Evolutionary conservation across 73 alveolate species (phyloP).

Genomic region (Loxodes magnus): DNA sequence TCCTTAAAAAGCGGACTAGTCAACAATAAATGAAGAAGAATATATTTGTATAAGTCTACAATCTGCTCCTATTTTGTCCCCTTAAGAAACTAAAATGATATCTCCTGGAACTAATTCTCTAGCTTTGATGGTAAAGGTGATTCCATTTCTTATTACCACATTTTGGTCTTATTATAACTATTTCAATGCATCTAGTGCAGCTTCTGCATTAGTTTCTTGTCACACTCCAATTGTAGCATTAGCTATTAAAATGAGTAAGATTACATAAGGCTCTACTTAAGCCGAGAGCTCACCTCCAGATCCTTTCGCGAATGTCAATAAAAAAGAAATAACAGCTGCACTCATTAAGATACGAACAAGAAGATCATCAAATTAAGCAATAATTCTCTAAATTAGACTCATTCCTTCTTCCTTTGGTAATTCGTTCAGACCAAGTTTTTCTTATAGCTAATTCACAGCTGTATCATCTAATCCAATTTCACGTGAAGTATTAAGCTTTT

Average conservation of each 20-base stretch:
- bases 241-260: conserved; percentile 68
- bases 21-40: conserved; percentile 80
- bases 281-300: conserved; percentile 65
- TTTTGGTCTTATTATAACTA: conserved; percentile 65
- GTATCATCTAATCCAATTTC: conserved; percentile 51
- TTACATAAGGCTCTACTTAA: conserved; percentile 91
- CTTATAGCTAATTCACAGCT: conserved; percentile 39
- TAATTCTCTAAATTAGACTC: conserved; percentile 75
- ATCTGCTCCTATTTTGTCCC: conserved; percentile 93
- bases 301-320: conserved; percentile 47
- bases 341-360: conserved; percentile 76
- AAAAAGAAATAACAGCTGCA: conserved; percentile 85
- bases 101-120: conserved; percentile 89
- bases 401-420: conserved; percentile 72
- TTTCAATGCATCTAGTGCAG: conserved; percentile 89
- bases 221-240: conserved; percentile 85
- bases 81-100: conserved; percentile 57
- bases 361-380: conserved; percentile 83
- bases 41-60: conserved; percentile 52
- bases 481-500: conserved; percentile 20
- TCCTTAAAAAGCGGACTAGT: conserved; percentile 92
- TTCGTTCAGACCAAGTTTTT: conserved; percentile 69
- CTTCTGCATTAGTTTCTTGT: conserved; percentile 94
- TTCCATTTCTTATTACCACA: conserved; percentile 51
- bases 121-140: conserved; percentile 65